Evolutionary conservation across 345 rosid species (phyloP), one percentile per base, ranked within the genome.

Genomic region (Clarkia xantiana): DNA sequence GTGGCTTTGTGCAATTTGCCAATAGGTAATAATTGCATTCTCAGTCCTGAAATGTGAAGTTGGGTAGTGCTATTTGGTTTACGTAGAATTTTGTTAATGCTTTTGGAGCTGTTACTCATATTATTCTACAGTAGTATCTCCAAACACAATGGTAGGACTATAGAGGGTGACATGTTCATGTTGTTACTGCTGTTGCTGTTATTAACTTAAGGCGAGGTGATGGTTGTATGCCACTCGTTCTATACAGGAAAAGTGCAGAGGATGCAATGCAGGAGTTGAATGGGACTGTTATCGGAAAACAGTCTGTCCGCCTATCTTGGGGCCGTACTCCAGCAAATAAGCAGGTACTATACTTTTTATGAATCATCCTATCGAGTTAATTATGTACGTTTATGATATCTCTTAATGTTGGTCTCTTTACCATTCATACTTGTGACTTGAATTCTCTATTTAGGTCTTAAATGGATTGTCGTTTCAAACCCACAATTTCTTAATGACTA

Each of bases 261-360:
- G 89, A 77, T 18, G 89, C 98, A 22, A 68, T 91, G 44, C 70
- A 83, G 68, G 73, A 55, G 49, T 70, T 86, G 71, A 84, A 83
- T 15, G 94, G 85, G 50, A 75, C 86, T 44, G 71, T 67, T 22
- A 81, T 91, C 6, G 96, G 98, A 53, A 86, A 86, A 70, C 93
- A 91, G 65, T 77, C 86, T 11, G 89, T 90, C 50, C 89, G 97
- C 9, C 91, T 90, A 62, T 86, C 97, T 16, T 90, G 97, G 97
- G 96, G 96, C 44, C 85, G 96, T 53, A 86, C 66, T 55, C 84
- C 87, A 3, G 84, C 67, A 15, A 74, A 77, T 81, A 90, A 73
- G 65, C 97, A 81, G 86, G 96, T 83, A 68, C 8, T 4, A 29
- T 29, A 29, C 36, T 29, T 29, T 29, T 0, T 29, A 29, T 29